Conservation (phyloP, 257 asterid genomes). For the Solanum microdontum region DNA sequence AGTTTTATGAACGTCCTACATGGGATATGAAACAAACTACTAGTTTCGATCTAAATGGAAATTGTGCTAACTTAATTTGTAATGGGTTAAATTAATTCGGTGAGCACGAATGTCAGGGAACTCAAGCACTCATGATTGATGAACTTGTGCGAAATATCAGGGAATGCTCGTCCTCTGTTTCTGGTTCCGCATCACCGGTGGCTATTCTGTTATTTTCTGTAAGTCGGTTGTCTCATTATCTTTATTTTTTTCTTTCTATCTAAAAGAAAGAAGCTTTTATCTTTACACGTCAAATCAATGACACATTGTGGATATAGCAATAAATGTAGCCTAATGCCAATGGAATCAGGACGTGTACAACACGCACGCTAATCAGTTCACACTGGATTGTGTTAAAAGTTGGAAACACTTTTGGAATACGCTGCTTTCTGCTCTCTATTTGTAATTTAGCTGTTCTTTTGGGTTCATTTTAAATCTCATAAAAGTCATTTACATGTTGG, state of each 20-base stretch:
- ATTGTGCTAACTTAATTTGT: background rate
- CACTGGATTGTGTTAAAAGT: background rate
- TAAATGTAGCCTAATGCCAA: background rate
- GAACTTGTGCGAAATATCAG: conserved; percentile 56
- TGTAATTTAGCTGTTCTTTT: background rate
- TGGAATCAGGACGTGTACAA: background rate
- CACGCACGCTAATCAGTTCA: background rate
- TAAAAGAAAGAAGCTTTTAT: background rate
- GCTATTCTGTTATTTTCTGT: conserved; percentile 61
- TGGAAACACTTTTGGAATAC: background rate
- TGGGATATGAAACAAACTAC: background rate
- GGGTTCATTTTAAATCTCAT: conserved; percentile 8
- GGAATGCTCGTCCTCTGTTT: conserved; percentile 36
- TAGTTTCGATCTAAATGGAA: background rate
- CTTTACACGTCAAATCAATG: background rate
- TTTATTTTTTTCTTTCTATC: background rate
- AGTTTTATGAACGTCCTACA: background rate
- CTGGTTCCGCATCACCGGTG: conserved; percentile 51
- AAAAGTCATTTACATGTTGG: conserved; percentile 26
- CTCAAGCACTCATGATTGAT: conserved; percentile 25
- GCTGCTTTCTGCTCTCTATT: background rate
- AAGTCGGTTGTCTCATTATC: conserved; percentile 11
- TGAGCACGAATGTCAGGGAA: conserved; percentile 14
- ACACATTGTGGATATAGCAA: background rate
- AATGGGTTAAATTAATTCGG: background rate